Conservation (phyloP, 2,329 filamentous ascomycete genomes). For the Grosmannia huntii region DNA sequence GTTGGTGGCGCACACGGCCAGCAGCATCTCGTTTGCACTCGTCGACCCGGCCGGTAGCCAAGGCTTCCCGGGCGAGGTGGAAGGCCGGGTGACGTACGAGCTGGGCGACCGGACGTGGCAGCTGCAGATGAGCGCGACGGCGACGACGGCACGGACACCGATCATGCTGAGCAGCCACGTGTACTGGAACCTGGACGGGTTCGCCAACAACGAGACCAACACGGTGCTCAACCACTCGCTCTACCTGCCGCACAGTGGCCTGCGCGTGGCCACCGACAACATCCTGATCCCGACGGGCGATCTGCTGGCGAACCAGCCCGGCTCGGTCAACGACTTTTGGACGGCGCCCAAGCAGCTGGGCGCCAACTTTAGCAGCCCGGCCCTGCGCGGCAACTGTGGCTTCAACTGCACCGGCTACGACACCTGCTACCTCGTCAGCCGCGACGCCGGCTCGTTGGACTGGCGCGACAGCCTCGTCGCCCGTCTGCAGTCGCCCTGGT, state of each 20-base stretch:
- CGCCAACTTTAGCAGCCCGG: slow-evolving; percentile 46
- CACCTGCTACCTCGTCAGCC: slow-evolving; percentile 58
- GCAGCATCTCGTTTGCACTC: slow-evolving; percentile 63
- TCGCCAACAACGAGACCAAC: slow-evolving; percentile 57
- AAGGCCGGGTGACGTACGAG: slow-evolving; percentile 63
- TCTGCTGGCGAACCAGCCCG: slow-evolving; percentile 54
- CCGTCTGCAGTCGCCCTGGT: slow-evolving; percentile 57
- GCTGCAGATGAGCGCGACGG: slow-evolving; percentile 57
- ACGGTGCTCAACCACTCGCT: slow-evolving; percentile 59
- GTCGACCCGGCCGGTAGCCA: slow-evolving; percentile 60
- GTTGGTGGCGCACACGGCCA: slow-evolving; percentile 51
- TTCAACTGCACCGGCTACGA: slow-evolving; percentile 72
- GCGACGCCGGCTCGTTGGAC: slow-evolving; percentile 42
- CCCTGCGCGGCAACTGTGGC: slow-evolving; percentile 63
- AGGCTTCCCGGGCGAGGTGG: slow-evolving; percentile 68
- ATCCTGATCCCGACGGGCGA: slow-evolving; percentile 66
- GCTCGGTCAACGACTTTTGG: slow-evolving; percentile 73
- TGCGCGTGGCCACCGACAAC: slow-evolving; percentile 54
- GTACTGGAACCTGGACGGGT: slow-evolving; percentile 78
- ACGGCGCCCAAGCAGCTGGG: slow-evolving; percentile 69
- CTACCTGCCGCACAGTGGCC: slow-evolving; percentile 58
- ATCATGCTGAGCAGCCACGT: slow-evolving; percentile 67
- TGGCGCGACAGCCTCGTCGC: slow-evolving; percentile 54
- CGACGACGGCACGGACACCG: slow-evolving; percentile 63
- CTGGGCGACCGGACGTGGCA: slow-evolving; percentile 55